Conservation (phyloP, 768 basidiomycete species). For the Lentinula sp. region DNA sequence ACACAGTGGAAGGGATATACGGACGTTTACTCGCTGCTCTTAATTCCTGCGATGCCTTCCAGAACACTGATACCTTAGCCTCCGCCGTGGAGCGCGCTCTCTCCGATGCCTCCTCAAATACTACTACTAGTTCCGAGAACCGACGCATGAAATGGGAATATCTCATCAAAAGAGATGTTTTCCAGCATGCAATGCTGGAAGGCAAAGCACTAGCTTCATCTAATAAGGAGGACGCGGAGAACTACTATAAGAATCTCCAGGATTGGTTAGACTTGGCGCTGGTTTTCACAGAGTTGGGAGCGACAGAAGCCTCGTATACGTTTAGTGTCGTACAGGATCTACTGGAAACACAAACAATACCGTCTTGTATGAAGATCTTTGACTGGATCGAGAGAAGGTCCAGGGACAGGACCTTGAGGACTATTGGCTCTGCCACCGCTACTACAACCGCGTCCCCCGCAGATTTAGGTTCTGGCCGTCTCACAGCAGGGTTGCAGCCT, state of each 20-base stretch:
- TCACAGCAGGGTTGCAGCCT: constrained; percentile 76
- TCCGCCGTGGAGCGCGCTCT: not conserved
- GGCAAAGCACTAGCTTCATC: constrained; percentile 54
- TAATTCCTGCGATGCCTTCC: not conserved
- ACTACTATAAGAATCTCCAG: constrained; percentile 57
- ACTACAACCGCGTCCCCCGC: not conserved
- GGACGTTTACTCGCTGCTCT: not conserved
- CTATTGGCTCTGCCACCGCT: not conserved
- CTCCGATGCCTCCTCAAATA: not conserved
- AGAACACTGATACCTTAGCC: not conserved
- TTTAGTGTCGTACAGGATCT: constrained; percentile 75
- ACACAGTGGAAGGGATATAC: not conserved
- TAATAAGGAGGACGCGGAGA: constrained; percentile 17
- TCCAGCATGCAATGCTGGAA: constrained; percentile 65
- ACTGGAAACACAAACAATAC: constrained; percentile 79
- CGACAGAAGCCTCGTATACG: constrained; percentile 73
- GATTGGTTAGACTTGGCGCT: constrained; percentile 68
- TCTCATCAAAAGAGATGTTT: constrained; percentile 63
- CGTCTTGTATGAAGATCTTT: constrained; percentile 82
- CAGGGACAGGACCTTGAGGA: not conserved
- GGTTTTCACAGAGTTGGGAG: constrained; percentile 73
- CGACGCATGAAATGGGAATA: constrained; percentile 73
- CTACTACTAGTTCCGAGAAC: constrained; percentile 43
- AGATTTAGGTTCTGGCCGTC: constrained; percentile 25
- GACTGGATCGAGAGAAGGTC: constrained; percentile 80